phyloP scores from a whole-genome alignment of 2,329 filamentous ascomycete species.

The Coniella vitis region DNA sequence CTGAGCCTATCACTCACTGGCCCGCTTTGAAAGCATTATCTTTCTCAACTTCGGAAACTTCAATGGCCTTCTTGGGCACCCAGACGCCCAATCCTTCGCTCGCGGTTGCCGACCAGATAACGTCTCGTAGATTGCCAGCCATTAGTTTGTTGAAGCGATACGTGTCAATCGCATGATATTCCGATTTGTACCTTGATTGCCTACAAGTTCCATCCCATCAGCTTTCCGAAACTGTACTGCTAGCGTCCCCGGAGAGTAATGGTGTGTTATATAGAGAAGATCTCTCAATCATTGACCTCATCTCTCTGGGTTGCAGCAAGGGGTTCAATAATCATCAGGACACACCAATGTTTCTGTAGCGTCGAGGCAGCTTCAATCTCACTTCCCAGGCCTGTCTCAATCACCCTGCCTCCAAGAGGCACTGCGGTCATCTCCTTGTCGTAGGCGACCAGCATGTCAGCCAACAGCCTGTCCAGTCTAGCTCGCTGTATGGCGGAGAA shows the following conservation, averaged over 20 bases:
- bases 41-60: slow-evolving; percentile 11
- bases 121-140: slow-evolving; percentile 2
- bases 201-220: background rate
- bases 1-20: slow-evolving; percentile 3
- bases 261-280: no score
- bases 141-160: slow-evolving; percentile 1
- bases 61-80: slow-evolving; percentile 1
- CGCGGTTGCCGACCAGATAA: slow-evolving; percentile 9
- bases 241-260: no score
- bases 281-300: no score
- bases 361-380: slow-evolving; percentile 3
- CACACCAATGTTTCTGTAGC: slow-evolving; percentile 6
- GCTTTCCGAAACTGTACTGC: no score
- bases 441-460: slow-evolving; percentile 7
- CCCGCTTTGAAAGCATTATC: slow-evolving; percentile 1
- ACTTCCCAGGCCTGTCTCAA: background rate
- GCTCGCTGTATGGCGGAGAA: slow-evolving; percentile 6
- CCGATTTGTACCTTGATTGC: slow-evolving; percentile 10
- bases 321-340: no score
- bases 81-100: slow-evolving; percentile 6
- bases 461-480: slow-evolving; percentile 12
- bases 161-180: slow-evolving; percentile 9
- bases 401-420: background rate
- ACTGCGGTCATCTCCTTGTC: background rate
- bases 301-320: no score